phyloP scores from a whole-genome alignment of 345 rosid genomes.

The Eucalyptus brandiana region DNA sequence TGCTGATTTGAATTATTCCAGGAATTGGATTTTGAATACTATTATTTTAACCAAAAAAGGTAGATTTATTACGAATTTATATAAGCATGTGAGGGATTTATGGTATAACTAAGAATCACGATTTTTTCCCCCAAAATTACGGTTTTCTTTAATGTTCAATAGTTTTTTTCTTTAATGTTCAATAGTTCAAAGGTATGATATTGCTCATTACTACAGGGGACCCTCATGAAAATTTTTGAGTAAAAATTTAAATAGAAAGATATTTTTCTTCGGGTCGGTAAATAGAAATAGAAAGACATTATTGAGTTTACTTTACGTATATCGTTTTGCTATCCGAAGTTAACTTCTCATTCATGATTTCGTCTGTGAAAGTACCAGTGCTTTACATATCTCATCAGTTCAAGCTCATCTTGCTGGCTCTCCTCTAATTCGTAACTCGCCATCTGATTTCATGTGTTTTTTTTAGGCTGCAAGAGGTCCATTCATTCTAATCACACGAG shows the following conservation, averaged over 20 bases:
- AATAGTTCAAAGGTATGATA: background rate
- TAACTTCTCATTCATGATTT: background rate
- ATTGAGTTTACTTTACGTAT: accelerated
- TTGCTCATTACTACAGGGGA: too few species aligned
- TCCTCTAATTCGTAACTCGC: background rate
- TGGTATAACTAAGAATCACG: background rate
- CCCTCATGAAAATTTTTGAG: too few species aligned
- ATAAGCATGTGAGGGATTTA: background rate
- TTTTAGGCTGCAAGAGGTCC: background rate
- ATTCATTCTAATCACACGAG: background rate
- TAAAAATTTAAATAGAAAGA: too few species aligned
- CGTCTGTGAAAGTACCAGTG: background rate
- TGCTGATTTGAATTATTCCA: background rate
- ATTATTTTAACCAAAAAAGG: background rate
- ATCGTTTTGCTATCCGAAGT: background rate
- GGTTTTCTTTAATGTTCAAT: background rate
- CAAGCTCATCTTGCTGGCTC: background rate
- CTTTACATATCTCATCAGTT: background rate
- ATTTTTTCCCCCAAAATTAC: background rate
- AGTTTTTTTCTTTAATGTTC: background rate
- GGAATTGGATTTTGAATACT: background rate
- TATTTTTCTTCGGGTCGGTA: too few species aligned
- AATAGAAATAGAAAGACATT: too few species aligned
- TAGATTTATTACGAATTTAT: background rate
- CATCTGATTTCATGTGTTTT: background rate